phyloP scores from a whole-genome alignment of 2,329 filamentous ascomycete species.

The Apiospora marii region DNA sequence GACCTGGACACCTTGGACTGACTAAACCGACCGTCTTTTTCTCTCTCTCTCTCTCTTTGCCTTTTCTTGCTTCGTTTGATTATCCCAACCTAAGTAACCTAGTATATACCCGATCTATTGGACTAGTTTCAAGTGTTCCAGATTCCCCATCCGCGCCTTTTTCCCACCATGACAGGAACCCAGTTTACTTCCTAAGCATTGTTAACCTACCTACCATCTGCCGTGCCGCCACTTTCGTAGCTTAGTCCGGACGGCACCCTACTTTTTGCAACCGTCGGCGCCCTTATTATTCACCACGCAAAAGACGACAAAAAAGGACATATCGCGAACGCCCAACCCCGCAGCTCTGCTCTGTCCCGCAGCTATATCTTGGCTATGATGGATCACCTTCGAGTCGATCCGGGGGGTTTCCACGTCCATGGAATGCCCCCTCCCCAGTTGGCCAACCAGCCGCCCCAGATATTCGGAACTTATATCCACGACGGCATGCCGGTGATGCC shows the following conservation, averaged over 20 bases:
- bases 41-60: too few species aligned
- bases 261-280: slow-evolving; percentile 2
- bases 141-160: slow-evolving; percentile 3
- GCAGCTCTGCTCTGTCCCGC: background rate
- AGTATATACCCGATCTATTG: slow-evolving; percentile 13
- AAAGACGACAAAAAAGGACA: background rate
- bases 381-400: slow-evolving; percentile 56
- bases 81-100: slow-evolving; percentile 8
- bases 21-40: background rate
- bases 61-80: slow-evolving; percentile 17
- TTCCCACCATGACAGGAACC: slow-evolving; percentile 14
- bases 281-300: background rate
- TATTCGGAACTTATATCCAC: slow-evolving; percentile 69
- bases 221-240: slow-evolving; percentile 12
- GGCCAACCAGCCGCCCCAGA: slow-evolving; percentile 72
- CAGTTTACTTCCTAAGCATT: slow-evolving; percentile 16
- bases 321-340: slow-evolving; percentile 2
- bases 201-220: slow-evolving; percentile 19
- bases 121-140: slow-evolving; percentile 10
- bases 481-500: slow-evolving; percentile 68
- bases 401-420: slow-evolving; percentile 63
- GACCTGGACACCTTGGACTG: background rate
- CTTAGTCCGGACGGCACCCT: slow-evolving; percentile 7
- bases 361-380: slow-evolving; percentile 39
- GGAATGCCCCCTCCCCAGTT: slow-evolving; percentile 63